Conservation (phyloP, 139 green algal species). For the Tetradesmus lagerheimii region DNA sequence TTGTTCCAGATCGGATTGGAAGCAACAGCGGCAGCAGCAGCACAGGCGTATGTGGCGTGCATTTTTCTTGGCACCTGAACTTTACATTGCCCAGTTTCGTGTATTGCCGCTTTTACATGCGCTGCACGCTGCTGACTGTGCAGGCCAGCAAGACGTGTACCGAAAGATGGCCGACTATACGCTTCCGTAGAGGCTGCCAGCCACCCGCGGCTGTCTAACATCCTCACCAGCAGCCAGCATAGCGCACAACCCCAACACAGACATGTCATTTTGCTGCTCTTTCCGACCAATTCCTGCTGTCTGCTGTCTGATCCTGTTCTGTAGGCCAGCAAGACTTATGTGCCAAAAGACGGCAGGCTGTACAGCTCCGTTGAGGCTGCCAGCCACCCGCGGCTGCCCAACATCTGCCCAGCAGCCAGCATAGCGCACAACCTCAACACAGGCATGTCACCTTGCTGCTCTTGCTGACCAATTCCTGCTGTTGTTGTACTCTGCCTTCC, state of each 20-base stretch:
- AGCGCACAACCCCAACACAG: too few relatives aligned
- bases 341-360: neutral
- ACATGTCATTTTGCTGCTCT: too few relatives aligned
- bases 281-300: too few relatives aligned
- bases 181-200: neutral
- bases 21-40: neutral
- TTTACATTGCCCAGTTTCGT: too few relatives aligned
- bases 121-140: neutral
- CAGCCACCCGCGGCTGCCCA: neutral
- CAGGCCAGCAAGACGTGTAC: slow-evolving; percentile 32
- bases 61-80: neutral
- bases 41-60: neutral
- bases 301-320: too few relatives aligned
- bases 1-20: too few relatives aligned
- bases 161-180: neutral
- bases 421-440: too few relatives aligned
- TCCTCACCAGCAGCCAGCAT: slow-evolving; percentile 9
- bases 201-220: neutral
- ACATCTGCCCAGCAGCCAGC: slow-evolving; percentile 16
- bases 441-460: too few relatives aligned
- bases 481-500: too few relatives aligned
- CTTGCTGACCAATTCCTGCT: too few relatives aligned
- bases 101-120: neutral
- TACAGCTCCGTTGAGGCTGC: neutral
- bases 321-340: slow-evolving; percentile 38